Percentiles rank a stretch among this genome's conserved stretches.
Conservation (phyloP, 805 yeast species). For the Yamadazyma olivae region DNA sequence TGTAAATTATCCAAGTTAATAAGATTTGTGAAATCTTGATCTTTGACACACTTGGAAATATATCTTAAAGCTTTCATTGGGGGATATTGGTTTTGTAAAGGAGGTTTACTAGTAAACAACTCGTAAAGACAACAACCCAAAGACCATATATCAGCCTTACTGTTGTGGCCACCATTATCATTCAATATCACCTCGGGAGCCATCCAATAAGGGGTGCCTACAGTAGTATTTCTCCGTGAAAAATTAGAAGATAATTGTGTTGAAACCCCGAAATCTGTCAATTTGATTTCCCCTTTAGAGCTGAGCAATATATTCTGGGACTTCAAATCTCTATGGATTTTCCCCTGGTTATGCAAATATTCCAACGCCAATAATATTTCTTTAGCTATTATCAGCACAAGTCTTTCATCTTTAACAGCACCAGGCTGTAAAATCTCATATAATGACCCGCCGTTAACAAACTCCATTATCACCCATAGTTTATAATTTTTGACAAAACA, state of each 20-base stretch:
- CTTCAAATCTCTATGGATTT: conserved; percentile 63
- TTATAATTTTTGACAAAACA: conserved; percentile 68
- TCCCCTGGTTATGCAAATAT: conserved; percentile 67
- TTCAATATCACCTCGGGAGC: conserved; percentile 59
- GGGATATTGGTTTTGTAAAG: conserved; percentile 42
- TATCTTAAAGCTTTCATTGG: conserved; percentile 45
- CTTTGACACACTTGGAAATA: conserved; percentile 29
- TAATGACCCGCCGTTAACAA: conserved; percentile 74
- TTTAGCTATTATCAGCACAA: conserved; percentile 49
- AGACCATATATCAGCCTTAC: conserved; percentile 75
- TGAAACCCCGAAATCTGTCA: conserved; percentile 46
- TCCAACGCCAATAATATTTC: conserved; percentile 59
- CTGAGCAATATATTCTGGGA: conserved; percentile 39
- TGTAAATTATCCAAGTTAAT: conserved; percentile 21
- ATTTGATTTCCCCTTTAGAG: conserved; percentile 36
- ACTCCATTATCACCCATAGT: conserved; percentile 81
- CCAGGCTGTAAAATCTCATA: conserved; percentile 60
- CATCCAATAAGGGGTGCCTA: conserved; percentile 66
- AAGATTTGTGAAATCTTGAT: conserved; percentile 29
- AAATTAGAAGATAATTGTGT: conserved; percentile 42
- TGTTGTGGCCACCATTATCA: conserved; percentile 54
- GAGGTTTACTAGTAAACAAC: conserved; percentile 70
- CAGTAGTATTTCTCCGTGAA: conserved; percentile 43
- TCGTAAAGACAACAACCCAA: conserved; percentile 78
- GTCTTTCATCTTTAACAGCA: conserved; percentile 51